Evolutionary conservation across 768 basidiomycete genomes (phyloP).

Genomic region (Panaeolus papilionaceus): DNA sequence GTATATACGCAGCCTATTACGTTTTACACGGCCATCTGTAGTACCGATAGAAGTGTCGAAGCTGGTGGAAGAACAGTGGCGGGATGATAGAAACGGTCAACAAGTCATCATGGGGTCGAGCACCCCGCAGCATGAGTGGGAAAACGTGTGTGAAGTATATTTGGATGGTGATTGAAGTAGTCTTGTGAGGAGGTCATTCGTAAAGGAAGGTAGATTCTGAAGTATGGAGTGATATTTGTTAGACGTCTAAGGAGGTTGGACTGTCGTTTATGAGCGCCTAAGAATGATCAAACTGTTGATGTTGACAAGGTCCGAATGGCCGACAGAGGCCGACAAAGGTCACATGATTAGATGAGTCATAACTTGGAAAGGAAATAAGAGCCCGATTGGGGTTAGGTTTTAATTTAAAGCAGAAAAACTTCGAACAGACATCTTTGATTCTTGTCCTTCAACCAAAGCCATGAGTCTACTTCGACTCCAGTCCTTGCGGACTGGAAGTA

Average conservation of each 20-base stretch:
- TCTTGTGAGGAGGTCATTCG: slow-evolving; percentile 3
- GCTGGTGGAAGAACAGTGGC: neutral
- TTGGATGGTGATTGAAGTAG: neutral
- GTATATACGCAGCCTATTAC: neutral
- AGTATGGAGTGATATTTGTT: neutral
- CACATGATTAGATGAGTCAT: slow-evolving; percentile 11
- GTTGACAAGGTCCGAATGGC: slow-evolving; percentile 12
- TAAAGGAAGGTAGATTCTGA: neutral
- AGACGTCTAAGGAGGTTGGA: slow-evolving; percentile 4
- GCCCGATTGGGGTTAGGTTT: slow-evolving; percentile 24
- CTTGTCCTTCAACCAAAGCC: slow-evolving; percentile 27
- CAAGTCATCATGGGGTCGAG: neutral
- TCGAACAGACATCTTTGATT: slow-evolving; percentile 17
- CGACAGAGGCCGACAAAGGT: slow-evolving; percentile 10
- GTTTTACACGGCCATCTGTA: neutral
- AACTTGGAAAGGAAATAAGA: slow-evolving; percentile 16
- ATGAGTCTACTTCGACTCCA: slow-evolving; percentile 53
- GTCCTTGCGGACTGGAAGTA: slow-evolving; percentile 41
- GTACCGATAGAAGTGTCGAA: neutral
- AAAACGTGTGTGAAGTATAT: neutral
- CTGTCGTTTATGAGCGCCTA: slow-evolving; percentile 13
- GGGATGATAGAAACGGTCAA: neutral
- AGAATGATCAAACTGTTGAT: neutral
- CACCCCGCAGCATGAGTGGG: slow-evolving; percentile 9
- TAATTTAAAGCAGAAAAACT: slow-evolving; percentile 22